Conservation (phyloP, 495 filamentous ascomycete species). For the Filosporella fistucella region DNA sequence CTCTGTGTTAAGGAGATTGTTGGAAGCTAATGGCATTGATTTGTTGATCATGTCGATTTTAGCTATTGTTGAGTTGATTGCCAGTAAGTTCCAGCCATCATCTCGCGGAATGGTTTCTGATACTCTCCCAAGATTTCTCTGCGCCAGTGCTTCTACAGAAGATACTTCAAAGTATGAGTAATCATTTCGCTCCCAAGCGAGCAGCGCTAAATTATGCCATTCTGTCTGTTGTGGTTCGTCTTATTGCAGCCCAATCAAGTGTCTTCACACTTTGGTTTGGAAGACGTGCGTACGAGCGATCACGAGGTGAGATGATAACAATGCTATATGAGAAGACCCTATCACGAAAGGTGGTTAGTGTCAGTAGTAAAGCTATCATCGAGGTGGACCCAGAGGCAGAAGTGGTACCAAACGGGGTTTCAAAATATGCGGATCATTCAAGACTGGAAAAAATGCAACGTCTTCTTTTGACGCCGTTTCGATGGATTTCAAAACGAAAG, state of each 20-base stretch:
- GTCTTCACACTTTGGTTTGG: conserved; percentile 72
- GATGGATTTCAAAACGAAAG: conserved; percentile 4
- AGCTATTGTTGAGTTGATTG: conserved; percentile 54
- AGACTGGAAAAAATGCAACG: conserved; percentile 1
- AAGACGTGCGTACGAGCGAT: conserved; percentile 71
- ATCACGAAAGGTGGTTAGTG: conserved; percentile 63
- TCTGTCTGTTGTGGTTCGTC: conserved; percentile 51
- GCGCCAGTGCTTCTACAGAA: conserved; percentile 67
- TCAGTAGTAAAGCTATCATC: conserved; percentile 27
- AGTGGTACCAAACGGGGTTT: conserved; percentile 20
- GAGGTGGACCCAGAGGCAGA: conserved; percentile 19
- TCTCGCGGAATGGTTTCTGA: conserved; percentile 2
- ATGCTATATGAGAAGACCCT: conserved; percentile 85
- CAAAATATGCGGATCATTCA: conserved; percentile 7
- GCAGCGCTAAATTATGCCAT: conserved; percentile 63
- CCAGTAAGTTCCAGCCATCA: conserved; percentile 33
- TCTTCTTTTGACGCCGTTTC: conserved; percentile 15
- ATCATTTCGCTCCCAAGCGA: conserved; percentile 38
- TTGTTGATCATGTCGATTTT: conserved; percentile 60
- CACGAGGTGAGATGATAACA: conserved; percentile 79
- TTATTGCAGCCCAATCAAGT: conserved; percentile 59
- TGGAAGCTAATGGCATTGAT: conserved; percentile 72
- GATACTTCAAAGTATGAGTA: conserved; percentile 62
- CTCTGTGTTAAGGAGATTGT: conserved; percentile 60
- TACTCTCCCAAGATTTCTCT: conserved; percentile 41